phyloP scores from a whole-genome alignment of 2,329 filamentous ascomycete species.

The Sporothrix pseudoabietina region DNA sequence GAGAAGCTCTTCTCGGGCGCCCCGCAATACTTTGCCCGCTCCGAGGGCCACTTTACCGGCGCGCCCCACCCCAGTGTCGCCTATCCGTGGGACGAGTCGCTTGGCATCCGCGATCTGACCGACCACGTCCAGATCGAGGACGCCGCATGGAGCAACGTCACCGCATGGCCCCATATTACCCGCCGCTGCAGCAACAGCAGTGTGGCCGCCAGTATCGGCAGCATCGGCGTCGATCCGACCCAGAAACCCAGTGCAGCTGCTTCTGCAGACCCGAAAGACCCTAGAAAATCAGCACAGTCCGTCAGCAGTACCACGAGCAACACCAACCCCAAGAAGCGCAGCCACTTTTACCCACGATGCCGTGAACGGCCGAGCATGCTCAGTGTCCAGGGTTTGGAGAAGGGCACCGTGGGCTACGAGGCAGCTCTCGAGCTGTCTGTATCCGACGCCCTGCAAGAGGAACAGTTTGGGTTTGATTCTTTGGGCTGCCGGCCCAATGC shows the following conservation, averaged over 20 bases:
- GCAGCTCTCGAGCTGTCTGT: constrained; percentile 67
- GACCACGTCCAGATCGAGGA: constrained; percentile 67
- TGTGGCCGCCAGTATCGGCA: constrained; percentile 37
- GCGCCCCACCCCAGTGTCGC: constrained; percentile 65
- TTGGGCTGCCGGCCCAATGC: constrained; percentile 57
- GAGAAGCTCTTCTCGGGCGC: constrained; percentile 75
- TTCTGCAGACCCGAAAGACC: not conserved
- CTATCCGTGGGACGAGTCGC: constrained; percentile 67
- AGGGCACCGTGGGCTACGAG: constrained; percentile 69
- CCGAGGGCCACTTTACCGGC: constrained; percentile 60
- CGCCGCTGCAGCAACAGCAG: constrained; percentile 40
- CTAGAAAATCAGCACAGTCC: not conserved
- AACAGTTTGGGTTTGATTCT: constrained; percentile 62
- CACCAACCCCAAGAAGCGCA: constrained; percentile 45
- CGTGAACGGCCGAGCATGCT: constrained; percentile 70
- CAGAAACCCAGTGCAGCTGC: not conserved
- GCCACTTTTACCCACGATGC: constrained; percentile 62
- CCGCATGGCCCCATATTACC: constrained; percentile 65
- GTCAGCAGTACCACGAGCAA: not conserved
- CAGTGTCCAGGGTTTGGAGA: constrained; percentile 70
- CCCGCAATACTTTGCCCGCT: constrained; percentile 68
- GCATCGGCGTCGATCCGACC: not conserved
- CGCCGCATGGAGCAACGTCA: constrained; percentile 63
- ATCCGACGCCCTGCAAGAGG: constrained; percentile 65
- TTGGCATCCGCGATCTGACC: constrained; percentile 63